Evolutionary conservation across 169 alveolate species (phyloP).

Genomic region (Eimeria acervulina): DNA sequence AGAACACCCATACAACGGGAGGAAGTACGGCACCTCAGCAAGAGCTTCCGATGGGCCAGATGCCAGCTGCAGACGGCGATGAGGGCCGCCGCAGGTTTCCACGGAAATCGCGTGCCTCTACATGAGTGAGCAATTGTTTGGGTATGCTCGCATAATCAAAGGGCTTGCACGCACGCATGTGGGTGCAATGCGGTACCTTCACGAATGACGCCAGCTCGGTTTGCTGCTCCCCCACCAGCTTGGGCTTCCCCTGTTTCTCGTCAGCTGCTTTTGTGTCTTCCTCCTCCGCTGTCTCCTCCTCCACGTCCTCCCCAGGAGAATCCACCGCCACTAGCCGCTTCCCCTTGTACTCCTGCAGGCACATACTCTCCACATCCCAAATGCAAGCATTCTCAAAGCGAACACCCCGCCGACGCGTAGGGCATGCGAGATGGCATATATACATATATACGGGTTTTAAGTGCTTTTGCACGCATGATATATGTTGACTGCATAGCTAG

Average conservation of each 20-base stretch:
- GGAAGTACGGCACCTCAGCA: background rate
- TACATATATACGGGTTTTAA: no score
- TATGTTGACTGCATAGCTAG: no score
- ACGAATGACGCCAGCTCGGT: constrained; percentile 83
- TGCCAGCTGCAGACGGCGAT: background rate
- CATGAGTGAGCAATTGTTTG: background rate
- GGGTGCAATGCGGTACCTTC: constrained; percentile 65
- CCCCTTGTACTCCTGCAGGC: constrained; percentile 81
- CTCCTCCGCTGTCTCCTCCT: constrained; percentile 60
- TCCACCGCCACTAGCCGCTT: constrained; percentile 85
- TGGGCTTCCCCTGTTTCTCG: constrained; percentile 73
- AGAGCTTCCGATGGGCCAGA: background rate
- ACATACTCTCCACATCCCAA: background rate
- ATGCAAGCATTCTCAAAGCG: background rate
- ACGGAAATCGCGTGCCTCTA: background rate
- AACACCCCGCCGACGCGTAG: background rate
- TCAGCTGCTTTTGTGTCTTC: constrained; percentile 48
- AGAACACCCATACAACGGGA: background rate
- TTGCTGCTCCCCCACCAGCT: constrained; percentile 84
- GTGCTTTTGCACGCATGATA: no score
- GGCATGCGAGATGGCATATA: no score
- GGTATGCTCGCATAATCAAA: no score
- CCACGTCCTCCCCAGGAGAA: constrained; percentile 84
- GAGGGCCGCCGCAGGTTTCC: background rate
- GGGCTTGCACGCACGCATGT: background rate